phyloP scores from a whole-genome alignment of 495 filamentous ascomycete genomes.

The Darksidea phi region DNA sequence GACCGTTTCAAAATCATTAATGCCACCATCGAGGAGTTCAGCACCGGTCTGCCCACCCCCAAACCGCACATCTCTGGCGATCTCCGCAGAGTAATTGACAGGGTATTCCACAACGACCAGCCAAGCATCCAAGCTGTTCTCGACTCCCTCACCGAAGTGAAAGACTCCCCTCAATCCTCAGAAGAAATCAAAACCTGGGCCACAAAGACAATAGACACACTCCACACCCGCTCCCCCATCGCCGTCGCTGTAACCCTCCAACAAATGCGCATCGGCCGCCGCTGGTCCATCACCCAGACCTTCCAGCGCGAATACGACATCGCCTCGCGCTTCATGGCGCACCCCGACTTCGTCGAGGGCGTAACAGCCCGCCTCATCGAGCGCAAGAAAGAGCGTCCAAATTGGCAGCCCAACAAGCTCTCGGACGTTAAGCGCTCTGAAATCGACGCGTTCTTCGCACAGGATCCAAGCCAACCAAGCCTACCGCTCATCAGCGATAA shows the following conservation, averaged over 20 bases:
- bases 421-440: conserved; percentile 55
- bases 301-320: conserved; percentile 82
- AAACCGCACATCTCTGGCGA: conserved; percentile 62
- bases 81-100: conserved; percentile 74
- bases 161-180: conserved; percentile 43
- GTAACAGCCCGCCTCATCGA: conserved; percentile 70
- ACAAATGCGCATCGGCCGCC: conserved; percentile 70
- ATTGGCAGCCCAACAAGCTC: conserved; percentile 71
- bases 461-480: conserved; percentile 24
- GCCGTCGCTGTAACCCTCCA: conserved; percentile 76
- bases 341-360: conserved; percentile 84
- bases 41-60: conserved; percentile 67
- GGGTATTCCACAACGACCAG: conserved; percentile 38
- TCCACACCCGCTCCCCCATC: conserved; percentile 76
- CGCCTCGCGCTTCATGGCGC: conserved; percentile 77
- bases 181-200: conserved; percentile 62
- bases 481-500: conserved; percentile 55
- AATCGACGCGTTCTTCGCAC: conserved; percentile 62
- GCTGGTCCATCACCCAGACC: conserved; percentile 76
- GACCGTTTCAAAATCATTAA: conserved; percentile 70
- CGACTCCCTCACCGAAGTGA: conserved; percentile 55
- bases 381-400: conserved; percentile 57
- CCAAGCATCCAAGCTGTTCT: conserved; percentile 66
- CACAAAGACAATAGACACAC: conserved; percentile 63
- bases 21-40: conserved; percentile 86